These are phyloP conservation scores for Eragrostis tef DNA, from an alignment of 202 grass and related monocot genomes.

Conservation along the genomic window DNA sequence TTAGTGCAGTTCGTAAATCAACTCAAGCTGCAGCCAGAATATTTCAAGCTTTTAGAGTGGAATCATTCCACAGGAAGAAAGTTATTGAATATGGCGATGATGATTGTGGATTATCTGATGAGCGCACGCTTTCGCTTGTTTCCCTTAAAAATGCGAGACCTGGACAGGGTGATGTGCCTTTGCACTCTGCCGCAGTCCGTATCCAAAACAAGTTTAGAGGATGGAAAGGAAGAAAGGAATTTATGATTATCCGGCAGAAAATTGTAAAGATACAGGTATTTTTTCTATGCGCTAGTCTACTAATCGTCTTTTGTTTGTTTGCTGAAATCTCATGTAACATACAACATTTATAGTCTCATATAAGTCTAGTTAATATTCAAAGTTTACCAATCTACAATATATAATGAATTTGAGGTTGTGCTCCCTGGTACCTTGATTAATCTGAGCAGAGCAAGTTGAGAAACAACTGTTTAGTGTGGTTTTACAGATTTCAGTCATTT, in stretches of 20 bases:
- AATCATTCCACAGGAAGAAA: constrained; percentile 98
- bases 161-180: constrained; percentile 64
- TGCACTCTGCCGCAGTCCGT: constrained; percentile 77
- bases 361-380: not conserved
- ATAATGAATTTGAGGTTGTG: not conserved
- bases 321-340: constrained; percentile 26
- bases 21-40: constrained; percentile 96
- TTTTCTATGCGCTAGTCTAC: constrained; percentile 16
- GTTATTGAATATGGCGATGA: constrained; percentile 77
- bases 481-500: constrained; percentile 1
- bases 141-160: constrained; percentile 68
- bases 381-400: not conserved
- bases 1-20: constrained; percentile 89
- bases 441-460: not conserved
- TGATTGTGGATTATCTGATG: constrained; percentile 76
- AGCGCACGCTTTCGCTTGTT: constrained; percentile 78
- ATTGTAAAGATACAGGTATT: constrained; percentile 98
- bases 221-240: constrained; percentile 97
- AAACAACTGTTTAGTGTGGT: constrained; percentile 5
- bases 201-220: constrained; percentile 99
- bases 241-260: constrained; percentile 88
- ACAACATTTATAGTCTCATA: not conserved
- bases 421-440: not conserved
- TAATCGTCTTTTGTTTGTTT: not conserved
- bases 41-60: constrained; percentile 94